Base-by-base conservation (phyloP, 805 yeast genomes). In the Saturnispora ahearnii region DNA sequence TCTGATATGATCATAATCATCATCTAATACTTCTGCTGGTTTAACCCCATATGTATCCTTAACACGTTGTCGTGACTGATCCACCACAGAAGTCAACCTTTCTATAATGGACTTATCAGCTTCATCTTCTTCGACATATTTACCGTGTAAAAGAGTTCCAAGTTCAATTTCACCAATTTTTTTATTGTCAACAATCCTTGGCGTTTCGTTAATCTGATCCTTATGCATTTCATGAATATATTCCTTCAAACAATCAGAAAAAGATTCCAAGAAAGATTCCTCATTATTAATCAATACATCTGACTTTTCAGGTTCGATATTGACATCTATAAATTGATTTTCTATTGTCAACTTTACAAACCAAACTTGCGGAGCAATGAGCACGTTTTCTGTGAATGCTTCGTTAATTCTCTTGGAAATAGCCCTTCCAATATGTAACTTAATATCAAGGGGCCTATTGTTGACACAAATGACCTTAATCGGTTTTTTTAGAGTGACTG, bases 301-400 rank as follows among this genome's bases (percentile, higher is more conserved):
- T 33, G 68, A 65, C 49, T 73, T 73, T 46, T 64, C 69, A 3
- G 77, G 77, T 50, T 73, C 77, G 28, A 73, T 64, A 51, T 72
- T 73, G 1, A 72, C 56, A 61, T 73, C 77, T 2, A 64, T 49
- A 29, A 44, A 47, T 7, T 44, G 43, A 1, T 49, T 29, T 2
- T 55, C 61, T n/a, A 64, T 49, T 1, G n/a, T 29, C 1, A 72
- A n/a, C 22, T 60, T 51, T 1, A 71, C n/a, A 46, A 51, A 61
- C 76, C 77, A 73, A 6, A 59, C 49, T 2, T 47, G 52, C 0
- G 74, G 75, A 1, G 54, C 50, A 4, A 64, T 38, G 3, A 68
- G 44, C 26, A 53, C 46, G n/a, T 53, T 46, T 5, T 55, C 52
- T 3, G 51, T 42, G 45, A 66, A 72, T 1, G 58, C 36, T 5